Conservation (phyloP, 225 moss, liverwort and hornwort species). For the Straminergon stramineum region DNA sequence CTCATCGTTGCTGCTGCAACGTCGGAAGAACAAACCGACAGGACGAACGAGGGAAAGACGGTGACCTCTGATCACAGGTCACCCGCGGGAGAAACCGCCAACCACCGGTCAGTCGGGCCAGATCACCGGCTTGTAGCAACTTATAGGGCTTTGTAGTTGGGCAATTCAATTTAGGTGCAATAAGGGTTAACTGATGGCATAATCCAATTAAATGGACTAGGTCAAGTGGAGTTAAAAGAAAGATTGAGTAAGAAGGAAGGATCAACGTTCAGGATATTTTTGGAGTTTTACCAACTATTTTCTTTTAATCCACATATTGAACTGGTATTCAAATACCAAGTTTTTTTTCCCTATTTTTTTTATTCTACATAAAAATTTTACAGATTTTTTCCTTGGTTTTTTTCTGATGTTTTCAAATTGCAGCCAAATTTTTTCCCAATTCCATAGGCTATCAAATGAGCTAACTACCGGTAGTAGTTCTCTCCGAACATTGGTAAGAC, state of each 20-base stretch:
- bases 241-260: not conserved
- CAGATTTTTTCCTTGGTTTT: not conserved
- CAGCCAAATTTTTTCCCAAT: not conserved
- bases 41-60: not conserved
- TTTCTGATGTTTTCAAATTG: not conserved
- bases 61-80: not conserved
- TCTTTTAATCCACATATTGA: not conserved
- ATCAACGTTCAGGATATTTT: not conserved
- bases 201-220: not conserved
- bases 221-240: not conserved
- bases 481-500: fast-evolving
- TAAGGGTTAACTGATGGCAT: not conserved
- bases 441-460: fast-evolving
- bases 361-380: too few relatives aligned
- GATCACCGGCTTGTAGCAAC: not conserved
- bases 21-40: not conserved
- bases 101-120: not conserved
- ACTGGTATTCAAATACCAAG: not conserved
- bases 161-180: not conserved
- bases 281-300: not conserved
- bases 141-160: not conserved
- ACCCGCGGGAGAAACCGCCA: not conserved
- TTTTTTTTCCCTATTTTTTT: too few relatives aligned
- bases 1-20: not conserved
- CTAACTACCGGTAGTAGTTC: not conserved